These are phyloP conservation scores for Naganishia antarctica DNA, from an alignment of 768 basidiomycete species.

Conservation along the genomic window DNA sequence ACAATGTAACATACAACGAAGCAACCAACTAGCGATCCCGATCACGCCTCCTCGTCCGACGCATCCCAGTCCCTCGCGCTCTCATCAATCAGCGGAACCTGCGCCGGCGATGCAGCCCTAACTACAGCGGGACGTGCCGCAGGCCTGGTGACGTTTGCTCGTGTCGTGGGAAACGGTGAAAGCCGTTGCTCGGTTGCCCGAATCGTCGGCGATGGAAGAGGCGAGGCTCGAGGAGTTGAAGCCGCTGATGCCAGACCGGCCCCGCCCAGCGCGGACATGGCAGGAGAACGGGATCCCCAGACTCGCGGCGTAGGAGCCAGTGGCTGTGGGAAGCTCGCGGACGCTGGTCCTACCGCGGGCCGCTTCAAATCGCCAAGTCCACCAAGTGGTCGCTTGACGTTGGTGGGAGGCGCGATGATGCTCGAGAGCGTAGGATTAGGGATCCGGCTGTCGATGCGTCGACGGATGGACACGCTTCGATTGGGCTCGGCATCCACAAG, in stretches of 20 bases:
- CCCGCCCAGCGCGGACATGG: not conserved
- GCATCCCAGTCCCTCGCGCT: constrained; percentile 27
- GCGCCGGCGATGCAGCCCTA: not conserved
- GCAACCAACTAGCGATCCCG: not conserved
- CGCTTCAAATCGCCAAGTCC: constrained; percentile 27
- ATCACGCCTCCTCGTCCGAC: constrained; percentile 23
- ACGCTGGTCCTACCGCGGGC: too few species aligned
- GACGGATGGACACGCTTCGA: constrained; percentile 73
- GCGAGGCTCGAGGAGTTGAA: constrained; percentile 2
- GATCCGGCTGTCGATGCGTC: constrained; percentile 74
- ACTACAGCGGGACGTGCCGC: not conserved
- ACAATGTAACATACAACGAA: too few species aligned
- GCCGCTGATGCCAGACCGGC: not conserved
- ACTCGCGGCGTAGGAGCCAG: too few species aligned
- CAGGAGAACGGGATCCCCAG: constrained; percentile 13
- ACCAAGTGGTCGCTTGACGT: constrained; percentile 28
- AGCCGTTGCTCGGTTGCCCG: not conserved
- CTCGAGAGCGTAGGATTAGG: constrained; percentile 67
- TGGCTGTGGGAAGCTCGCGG: too few species aligned
- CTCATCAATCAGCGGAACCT: constrained; percentile 7
- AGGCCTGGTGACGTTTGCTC: too few species aligned
- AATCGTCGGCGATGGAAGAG: not conserved
- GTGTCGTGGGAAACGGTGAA: not conserved
- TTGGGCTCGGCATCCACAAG: constrained; percentile 89
- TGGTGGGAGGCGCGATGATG: constrained; percentile 37